Percentiles rank a stretch among this genome's conserved stretches.
Conservation (phyloP, 352 stramenopile genomes). For the Phytopythium montanum region DNA sequence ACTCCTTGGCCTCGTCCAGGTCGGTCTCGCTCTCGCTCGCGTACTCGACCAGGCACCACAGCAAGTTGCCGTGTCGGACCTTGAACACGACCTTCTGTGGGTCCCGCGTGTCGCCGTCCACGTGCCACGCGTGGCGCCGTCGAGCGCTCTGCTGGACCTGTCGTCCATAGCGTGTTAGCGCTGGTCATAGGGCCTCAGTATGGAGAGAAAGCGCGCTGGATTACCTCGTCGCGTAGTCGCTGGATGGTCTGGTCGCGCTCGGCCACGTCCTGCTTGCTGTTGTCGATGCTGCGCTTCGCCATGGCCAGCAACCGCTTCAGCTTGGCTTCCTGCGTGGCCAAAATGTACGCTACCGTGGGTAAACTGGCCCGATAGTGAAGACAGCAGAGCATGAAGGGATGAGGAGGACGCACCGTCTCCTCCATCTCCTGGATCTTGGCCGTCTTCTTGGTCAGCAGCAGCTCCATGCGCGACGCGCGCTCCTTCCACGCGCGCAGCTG, state of each 20-base stretch:
- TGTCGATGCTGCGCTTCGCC: slow-evolving; percentile 89
- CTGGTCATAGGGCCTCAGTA: neutral
- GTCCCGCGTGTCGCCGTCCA: slow-evolving; percentile 43
- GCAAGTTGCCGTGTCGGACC: slow-evolving; percentile 43
- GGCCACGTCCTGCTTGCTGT: slow-evolving; percentile 76
- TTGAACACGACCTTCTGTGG: slow-evolving; percentile 67
- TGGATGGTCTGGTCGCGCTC: slow-evolving; percentile 62
- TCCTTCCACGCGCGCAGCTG: slow-evolving; percentile 62
- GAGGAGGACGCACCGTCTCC: slow-evolving; percentile 46
- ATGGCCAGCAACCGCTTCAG: slow-evolving; percentile 80
- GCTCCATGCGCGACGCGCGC: slow-evolving; percentile 48
- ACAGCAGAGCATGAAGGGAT: neutral
- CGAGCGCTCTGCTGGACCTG: slow-evolving; percentile 32
- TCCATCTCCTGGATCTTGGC: slow-evolving; percentile 73
- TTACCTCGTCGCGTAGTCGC: slow-evolving; percentile 41
- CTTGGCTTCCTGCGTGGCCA: slow-evolving; percentile 50
- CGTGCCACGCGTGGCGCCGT: slow-evolving; percentile 41
- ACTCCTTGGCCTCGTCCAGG: slow-evolving; percentile 58
- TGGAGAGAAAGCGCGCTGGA: neutral
- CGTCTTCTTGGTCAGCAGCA: slow-evolving; percentile 66
- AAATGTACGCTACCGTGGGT: neutral
- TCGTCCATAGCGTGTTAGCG: neutral
- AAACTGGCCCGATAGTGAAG: neutral
- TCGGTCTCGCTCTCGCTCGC: slow-evolving; percentile 65
- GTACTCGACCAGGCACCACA: slow-evolving; percentile 87